Base-by-base conservation (phyloP, 2,329 filamentous ascomycete genomes). In the Cladorrhinum sp. region DNA sequence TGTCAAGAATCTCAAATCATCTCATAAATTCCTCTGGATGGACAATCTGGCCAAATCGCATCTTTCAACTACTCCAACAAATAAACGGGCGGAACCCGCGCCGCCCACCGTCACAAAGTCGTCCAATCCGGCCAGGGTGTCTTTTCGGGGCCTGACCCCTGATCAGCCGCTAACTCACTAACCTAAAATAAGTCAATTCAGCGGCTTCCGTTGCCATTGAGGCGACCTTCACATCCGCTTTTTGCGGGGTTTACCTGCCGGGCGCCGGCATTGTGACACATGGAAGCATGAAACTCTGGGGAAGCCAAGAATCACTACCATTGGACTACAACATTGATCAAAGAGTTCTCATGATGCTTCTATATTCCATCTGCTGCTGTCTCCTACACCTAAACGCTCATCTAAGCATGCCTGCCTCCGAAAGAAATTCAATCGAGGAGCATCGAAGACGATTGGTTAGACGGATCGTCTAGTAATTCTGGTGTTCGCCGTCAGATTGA, bases 291-390 rank as follows among this genome's bases (percentile, higher is more conserved):
- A 30, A 49, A 30, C 12, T 57, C 54, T 49, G 54, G 54, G 54
- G 54, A 57, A 57, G 49, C 49, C 49, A 51, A 24, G 49, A 28
- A 24, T 28, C 49, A 51, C 12, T 51, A 24, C 16, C 49, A 51
- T 51, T 51, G 49, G 24, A 51, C 23, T 24, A 21, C 20, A 23
- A 28, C 10, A 26, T 26, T 26, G 6, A 49, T 49, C 26, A 42
- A 57, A 7, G 2, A 18, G 24, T 48, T 20, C 24, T 16, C 24
- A 48, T 61, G 26, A 63, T 66, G 62, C 56, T 68, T 59, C 60
- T 68, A 66, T 68, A 65, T 66, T 65, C 58, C 20, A 36, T 58
- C 62, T 61, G 50, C 51, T 61, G 60, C 54, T 59, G 62, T 59
- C 59, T 46, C 6, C 16, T 67, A 62, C 62, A 61, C 62, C 57